phyloP scores from a whole-genome alignment of 2,329 filamentous ascomycete species.

The Davidsoniella australis region DNA sequence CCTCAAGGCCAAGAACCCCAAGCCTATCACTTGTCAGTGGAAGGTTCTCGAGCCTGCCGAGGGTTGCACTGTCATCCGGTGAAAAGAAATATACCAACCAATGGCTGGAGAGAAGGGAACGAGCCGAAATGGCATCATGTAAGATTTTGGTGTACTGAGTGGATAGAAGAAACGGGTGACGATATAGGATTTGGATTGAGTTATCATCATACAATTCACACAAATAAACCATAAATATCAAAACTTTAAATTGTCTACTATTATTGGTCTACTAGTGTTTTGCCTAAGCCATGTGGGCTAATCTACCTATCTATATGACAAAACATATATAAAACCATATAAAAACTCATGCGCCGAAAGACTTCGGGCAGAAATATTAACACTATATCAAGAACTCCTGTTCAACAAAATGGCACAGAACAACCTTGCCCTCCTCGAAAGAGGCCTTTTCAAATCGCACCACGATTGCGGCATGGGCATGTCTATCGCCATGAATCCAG shows the following conservation, averaged over 20 bases:
- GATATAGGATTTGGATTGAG: too few relatives aligned
- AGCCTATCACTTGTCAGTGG: constrained; percentile 60
- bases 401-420: constrained; percentile 66
- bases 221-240: neutral
- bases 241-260: too few relatives aligned
- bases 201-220: neutral
- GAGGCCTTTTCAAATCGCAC: constrained; percentile 49
- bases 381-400: constrained; percentile 40
- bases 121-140: neutral
- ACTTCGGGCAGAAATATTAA: too few relatives aligned
- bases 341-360: neutral
- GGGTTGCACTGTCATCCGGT: constrained; percentile 36
- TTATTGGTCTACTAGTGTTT: too few relatives aligned
- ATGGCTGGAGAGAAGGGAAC: neutral
- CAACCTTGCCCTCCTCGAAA: constrained; percentile 61
- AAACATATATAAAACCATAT: neutral
- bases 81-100: constrained; percentile 10
- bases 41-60: constrained; percentile 76
- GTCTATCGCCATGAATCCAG: constrained; percentile 59
- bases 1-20: constrained; percentile 42
- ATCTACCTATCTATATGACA: too few relatives aligned
- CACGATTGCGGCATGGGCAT: constrained; percentile 83
- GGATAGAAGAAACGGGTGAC: neutral
- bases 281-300: too few relatives aligned
- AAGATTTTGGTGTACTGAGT: neutral